Evolutionary conservation across 306 rosid species (phyloP).

Genomic region (Prunus armeniaca): DNA sequence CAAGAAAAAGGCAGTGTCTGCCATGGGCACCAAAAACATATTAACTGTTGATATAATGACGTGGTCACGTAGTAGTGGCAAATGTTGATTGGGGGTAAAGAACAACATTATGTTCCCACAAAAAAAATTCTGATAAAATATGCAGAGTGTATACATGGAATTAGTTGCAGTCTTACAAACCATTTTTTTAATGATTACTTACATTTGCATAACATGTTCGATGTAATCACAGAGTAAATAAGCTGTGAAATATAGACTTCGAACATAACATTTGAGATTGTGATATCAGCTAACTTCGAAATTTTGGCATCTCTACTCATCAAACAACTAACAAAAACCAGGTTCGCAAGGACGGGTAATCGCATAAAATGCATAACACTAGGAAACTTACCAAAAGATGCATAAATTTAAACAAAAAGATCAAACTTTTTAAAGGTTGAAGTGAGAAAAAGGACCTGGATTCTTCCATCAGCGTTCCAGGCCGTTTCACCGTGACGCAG

Average conservation of each 20-base stretch:
- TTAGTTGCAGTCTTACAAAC: neutral
- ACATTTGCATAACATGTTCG: neutral
- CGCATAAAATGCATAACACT: neutral
- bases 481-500: conserved; percentile 91
- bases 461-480: conserved; percentile 75
- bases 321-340: neutral
- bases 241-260: neutral
- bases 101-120: neutral
- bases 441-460: conserved; percentile 55
- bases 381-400: neutral
- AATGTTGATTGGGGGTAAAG: neutral
- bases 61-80: neutral
- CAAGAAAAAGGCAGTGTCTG: neutral
- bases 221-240: neutral
- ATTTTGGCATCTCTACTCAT: neutral
- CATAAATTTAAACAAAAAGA: neutral
- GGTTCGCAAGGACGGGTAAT: neutral
- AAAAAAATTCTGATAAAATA: neutral
- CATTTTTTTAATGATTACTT: neutral
- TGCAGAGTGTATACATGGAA: neutral
- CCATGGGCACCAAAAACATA: neutral
- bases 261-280: neutral
- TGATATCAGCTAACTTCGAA: neutral
- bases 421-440: neutral
- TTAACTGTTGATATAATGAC: neutral